Conservation (phyloP, 192 early-diverging fungal species). For the Haplosporangium gracile region DNA sequence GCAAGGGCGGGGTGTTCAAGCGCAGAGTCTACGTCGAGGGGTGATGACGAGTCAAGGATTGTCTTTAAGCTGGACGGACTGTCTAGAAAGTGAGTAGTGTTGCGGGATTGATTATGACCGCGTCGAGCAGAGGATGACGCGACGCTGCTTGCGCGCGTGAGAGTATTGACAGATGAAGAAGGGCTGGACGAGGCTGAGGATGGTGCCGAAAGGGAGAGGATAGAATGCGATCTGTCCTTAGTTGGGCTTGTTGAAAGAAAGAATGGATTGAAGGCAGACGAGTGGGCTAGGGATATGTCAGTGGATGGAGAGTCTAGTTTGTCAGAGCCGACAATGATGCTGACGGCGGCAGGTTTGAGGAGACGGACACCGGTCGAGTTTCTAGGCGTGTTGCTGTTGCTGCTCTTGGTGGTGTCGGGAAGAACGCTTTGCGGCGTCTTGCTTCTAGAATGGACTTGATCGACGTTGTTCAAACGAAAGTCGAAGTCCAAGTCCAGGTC, state of each 20-base stretch:
- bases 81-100: conserved; percentile 20
- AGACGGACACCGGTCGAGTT: conserved; percentile 10
- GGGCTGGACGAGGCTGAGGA: conserved; percentile 47
- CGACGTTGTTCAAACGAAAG: background rate
- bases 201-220: conserved; percentile 44
- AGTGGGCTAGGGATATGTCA: background rate
- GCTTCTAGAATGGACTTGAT: conserved; percentile 11
- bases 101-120: conserved; percentile 20
- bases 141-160: conserved; percentile 45
- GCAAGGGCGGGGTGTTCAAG: conserved; percentile 18
- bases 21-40: conserved; percentile 23
- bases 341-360: conserved; percentile 5
- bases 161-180: conserved; percentile 41
- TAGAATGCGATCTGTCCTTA: conserved; percentile 27
- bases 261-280: conserved; percentile 9
- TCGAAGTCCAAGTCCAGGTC: conserved; percentile 34
- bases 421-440: background rate
- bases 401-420: conserved; percentile 1
- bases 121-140: conserved; percentile 26
- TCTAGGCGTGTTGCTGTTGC: conserved; percentile 30
- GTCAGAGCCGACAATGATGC: conserved; percentile 38
- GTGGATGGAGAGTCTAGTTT: background rate
- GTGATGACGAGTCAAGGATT: conserved; percentile 7
- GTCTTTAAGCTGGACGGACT: conserved; percentile 1
- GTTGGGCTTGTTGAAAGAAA: conserved; percentile 1